A percentile compares a stretch with the other conserved stretches of the same genome.
Conservation (phyloP, 495 filamentous ascomycete genomes). For the Trichoderma virens region DNA sequence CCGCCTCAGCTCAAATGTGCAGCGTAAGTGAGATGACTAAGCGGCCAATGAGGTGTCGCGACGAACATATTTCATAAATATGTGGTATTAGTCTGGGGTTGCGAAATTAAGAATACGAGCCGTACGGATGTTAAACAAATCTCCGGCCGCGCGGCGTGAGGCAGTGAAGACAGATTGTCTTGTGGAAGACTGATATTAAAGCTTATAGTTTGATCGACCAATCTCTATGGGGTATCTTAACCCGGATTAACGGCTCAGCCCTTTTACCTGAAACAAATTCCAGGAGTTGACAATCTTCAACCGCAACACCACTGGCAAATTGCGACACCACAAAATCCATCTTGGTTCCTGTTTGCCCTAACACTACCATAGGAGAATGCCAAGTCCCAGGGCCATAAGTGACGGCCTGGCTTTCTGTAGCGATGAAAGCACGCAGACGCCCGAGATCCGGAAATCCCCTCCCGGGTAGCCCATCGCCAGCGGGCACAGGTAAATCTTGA, state of each 20-base stretch:
- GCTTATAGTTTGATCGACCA: background rate
- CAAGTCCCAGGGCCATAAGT: slow-evolving; percentile 89
- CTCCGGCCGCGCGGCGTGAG: background rate
- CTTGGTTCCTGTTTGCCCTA: slow-evolving; percentile 60
- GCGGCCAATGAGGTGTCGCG: background rate
- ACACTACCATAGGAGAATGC: slow-evolving; percentile 94
- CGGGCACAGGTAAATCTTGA: slow-evolving; percentile 28
- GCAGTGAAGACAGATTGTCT: too few species aligned
- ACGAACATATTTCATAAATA: background rate
- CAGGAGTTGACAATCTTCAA: slow-evolving; percentile 89
- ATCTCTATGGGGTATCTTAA: background rate
- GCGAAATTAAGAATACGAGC: background rate
- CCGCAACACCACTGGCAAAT: slow-evolving; percentile 71
- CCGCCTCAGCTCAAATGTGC: background rate
- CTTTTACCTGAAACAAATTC: slow-evolving; percentile 36
- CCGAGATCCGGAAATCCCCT: slow-evolving; percentile 67
- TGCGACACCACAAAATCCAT: slow-evolving; percentile 77
- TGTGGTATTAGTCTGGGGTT: background rate
- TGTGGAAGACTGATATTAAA: background rate
- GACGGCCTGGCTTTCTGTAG: slow-evolving; percentile 72
- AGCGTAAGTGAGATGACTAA: background rate
- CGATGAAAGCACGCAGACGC: slow-evolving; percentile 68
- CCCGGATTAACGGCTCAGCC: slow-evolving; percentile 12
- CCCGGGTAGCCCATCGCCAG: slow-evolving; percentile 28
- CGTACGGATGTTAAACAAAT: background rate